phyloP scores from a whole-genome alignment of 164 flowering plant species.

The Dillenia turbinata region DNA sequence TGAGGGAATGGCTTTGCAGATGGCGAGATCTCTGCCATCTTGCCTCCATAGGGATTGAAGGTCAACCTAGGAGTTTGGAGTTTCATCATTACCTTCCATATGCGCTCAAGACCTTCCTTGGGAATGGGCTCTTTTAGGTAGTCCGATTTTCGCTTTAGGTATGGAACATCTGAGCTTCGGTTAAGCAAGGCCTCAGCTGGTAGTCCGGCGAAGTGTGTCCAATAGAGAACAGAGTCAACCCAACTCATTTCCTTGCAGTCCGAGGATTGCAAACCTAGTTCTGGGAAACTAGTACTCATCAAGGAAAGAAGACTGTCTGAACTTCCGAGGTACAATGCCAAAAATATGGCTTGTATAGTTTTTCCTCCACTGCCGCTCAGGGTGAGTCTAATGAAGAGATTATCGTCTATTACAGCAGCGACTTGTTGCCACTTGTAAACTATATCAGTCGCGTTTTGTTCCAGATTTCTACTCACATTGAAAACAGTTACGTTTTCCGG shows the following conservation, averaged over 20 bases:
- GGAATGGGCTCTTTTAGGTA: slow-evolving; percentile 7
- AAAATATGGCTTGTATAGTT: slow-evolving; percentile 1
- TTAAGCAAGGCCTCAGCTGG: neutral
- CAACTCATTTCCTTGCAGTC: slow-evolving; percentile 10
- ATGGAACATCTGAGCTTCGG: neutral
- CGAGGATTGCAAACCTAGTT: neutral
- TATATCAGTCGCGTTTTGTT: slow-evolving; percentile 1
- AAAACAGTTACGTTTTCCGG: slow-evolving; percentile 19
- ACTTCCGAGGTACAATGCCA: slow-evolving; percentile 7
- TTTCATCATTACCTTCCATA: slow-evolving; percentile 6
- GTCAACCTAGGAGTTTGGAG: neutral
- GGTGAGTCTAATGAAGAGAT: slow-evolving; percentile 4
- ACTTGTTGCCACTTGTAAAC: slow-evolving; percentile 6
- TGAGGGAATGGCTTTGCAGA: slow-evolving; percentile 11
- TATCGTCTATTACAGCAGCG: neutral
- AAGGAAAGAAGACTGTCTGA: neutral
- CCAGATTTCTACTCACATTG: neutral
- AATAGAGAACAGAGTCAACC: slow-evolving; percentile 7
- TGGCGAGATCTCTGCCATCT: slow-evolving; percentile 8
- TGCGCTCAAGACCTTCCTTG: neutral
- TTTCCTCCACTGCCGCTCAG: neutral
- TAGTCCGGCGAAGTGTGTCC: neutral
- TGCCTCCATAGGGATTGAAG: slow-evolving; percentile 14
- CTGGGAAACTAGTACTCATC: slow-evolving; percentile 1
- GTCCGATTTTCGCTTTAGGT: slow-evolving; percentile 11